These are phyloP conservation scores for Aureobasidium sp. DNA, from an alignment of 2,329 filamentous ascomycete species.

Conservation along the genomic window DNA sequence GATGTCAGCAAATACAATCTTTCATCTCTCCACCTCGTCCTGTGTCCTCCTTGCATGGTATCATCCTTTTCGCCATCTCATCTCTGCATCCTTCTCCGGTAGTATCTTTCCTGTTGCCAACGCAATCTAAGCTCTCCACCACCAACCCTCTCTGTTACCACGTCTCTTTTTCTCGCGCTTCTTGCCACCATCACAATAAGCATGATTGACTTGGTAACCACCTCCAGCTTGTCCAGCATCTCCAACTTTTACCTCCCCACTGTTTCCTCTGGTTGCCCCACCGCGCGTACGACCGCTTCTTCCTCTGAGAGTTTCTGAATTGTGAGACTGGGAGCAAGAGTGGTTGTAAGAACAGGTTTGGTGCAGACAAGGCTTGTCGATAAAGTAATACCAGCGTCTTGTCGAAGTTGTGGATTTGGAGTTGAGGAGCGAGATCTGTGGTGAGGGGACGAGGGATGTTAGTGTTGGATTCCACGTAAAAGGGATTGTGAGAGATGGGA, in stretches of 20 bases:
- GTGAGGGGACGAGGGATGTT: neutral
- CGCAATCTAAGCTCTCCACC: constrained; percentile 6
- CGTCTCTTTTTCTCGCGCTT: neutral
- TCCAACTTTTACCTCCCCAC: neutral
- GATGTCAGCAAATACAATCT: neutral
- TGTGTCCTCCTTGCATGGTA: neutral
- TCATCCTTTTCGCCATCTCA: neutral
- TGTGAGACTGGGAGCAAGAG: neutral
- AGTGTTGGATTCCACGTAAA: neutral
- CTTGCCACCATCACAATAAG: neutral
- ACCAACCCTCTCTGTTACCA: neutral
- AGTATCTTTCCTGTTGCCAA: neutral
- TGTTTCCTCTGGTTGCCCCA: neutral
- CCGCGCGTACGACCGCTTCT: neutral
- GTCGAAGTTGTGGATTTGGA: neutral
- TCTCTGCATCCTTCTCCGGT: neutral
- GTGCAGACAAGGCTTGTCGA: neutral
- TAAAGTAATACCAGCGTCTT: neutral
- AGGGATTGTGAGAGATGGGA: neutral
- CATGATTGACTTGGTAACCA: neutral
- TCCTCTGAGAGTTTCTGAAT: neutral
- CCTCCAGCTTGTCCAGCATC: neutral
- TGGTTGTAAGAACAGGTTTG: no score
- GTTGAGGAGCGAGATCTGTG: constrained; percentile 5
- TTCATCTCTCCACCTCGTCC: neutral